Evolutionary conservation across 2,329 filamentous ascomycete genomes (phyloP), one percentile per base, ranked within the genome.

Genomic region (Trichoderma sp.): DNA sequence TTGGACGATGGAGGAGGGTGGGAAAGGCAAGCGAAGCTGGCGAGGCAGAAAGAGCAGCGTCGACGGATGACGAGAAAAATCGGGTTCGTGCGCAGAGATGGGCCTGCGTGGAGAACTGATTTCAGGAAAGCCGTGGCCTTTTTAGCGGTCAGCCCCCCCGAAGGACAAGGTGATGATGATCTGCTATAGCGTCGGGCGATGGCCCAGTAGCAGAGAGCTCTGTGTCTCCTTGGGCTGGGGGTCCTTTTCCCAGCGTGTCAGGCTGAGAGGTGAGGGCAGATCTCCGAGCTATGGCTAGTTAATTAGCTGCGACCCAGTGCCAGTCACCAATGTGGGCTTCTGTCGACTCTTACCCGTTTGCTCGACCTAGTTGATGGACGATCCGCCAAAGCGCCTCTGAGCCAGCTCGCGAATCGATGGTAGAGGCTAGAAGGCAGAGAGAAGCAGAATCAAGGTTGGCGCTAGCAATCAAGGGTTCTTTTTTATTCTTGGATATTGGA

Each of bases 131-230:
- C 68, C 68, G 61, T 59, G 37, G 52, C 21, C 55, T 49, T 66
- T 69, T 69, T 69, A 69, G 68, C 68, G 68, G 68, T 69, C 68
- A 69, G 68, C 68, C 68, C 61, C 66, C 46, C 28, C 39, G 39
- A 30, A 56, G 46, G 30, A n/a, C n/a, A 60, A 55, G 52, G 68
- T 67, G 68, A 69, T 69, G 68, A 69, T 67, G 68, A 69, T 69
- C 68, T 69, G 63, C 55, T 69, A 66, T 69, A 69, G 68, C 68
- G 68, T 67, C 68, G 67, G 55, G 59, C 65, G 59, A 61, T 70
- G 26, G 64, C 66, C 59, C 61, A 60, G 63, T 69, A 26, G 2
- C 26, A 13, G 32, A 69, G 68, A 49, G 68, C 68, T 66, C 63
- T 49, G 52, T 10, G 30, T 34, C 34, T 28, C 51, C 37, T 55